Evolutionary conservation across 129 eudicot genomes (phyloP), one percentile per base, ranked within the genome.

Genomic region (Calendula officinalis): DNA sequence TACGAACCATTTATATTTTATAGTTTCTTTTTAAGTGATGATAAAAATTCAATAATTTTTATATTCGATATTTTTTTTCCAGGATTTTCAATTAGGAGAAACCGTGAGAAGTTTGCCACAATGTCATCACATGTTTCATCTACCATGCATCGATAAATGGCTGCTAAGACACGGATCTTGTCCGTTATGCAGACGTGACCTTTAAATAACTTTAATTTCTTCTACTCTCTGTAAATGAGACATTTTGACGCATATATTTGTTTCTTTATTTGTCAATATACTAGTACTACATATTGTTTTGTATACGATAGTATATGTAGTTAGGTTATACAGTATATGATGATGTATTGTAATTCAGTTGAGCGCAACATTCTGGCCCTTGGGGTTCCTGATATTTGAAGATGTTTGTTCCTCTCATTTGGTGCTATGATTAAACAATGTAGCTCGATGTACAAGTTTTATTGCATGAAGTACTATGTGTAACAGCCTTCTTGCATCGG

Each of bases 91-190:
- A 61, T 77, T 85, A 0, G 98, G 91, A 13, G 98, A 91, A 46
- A 85, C 89, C 0, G 98, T 88, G 11, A 80, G 98, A 72, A 82
- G 86, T 61, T 83, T 91, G 78, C 98, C 98, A 41, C 95, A 87
- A 27, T 91, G 98, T 50, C 88, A 91, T 75, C 98, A 91, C 84
- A 82, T 91, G 85, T 91, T 91, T 75, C 98, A 91, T 71, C 78
- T 87, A 62, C 98, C 98, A 3, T 91, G 98, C 89, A 91, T 91
- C 42, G 98, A 91, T 62, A 88, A 83, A 70, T 91, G 98, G 98
- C 83, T 91, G 70, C 81, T 88, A 69, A 83, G 94, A 66, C 98
- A 91, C 11, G 98, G 89, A 73, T 91, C 98, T 32, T 91, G 98
- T 78, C 98, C 98, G 11, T 75, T 91, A 83, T 91, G 98, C 75